Conservation (phyloP, 352 stramenopile species). For the Phytophthora agathidicida region DNA sequence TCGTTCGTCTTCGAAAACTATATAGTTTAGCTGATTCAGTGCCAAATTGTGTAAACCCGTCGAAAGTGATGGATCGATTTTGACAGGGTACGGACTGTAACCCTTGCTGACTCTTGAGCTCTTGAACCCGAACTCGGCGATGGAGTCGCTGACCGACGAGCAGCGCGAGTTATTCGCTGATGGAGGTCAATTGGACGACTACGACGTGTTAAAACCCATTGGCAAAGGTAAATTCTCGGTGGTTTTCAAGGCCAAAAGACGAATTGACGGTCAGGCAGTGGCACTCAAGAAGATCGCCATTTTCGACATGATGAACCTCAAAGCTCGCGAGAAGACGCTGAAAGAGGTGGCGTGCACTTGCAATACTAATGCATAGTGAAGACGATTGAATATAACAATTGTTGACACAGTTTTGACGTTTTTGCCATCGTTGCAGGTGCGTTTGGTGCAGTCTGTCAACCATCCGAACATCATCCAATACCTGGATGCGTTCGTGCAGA, state of each 20-base stretch:
- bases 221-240: constrained; percentile 95
- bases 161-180: constrained; percentile 70
- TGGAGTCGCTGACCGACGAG: constrained; percentile 80
- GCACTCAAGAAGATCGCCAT: constrained; percentile 95
- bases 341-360: constrained; percentile 65
- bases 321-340: constrained; percentile 90
- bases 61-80: constrained; percentile 18
- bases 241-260: constrained; percentile 88
- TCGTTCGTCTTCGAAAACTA: constrained; percentile 26
- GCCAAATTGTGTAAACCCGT: constrained; percentile 27
- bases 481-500: constrained; percentile 90
- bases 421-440: constrained; percentile 44
- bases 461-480: constrained; percentile 95
- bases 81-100: constrained; percentile 23
- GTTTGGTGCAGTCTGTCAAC: constrained; percentile 87
- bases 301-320: constrained; percentile 92
- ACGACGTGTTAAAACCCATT: constrained; percentile 88
- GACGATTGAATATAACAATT: background rate
- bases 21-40: constrained; percentile 24
- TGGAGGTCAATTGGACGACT: constrained; percentile 68
- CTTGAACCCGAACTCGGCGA: too few species aligned
- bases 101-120: constrained; percentile 28
- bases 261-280: constrained; percentile 68
- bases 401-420: background rate
- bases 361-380: constrained; percentile 4